Conservation (phyloP, 1,284 basidiomycete species). For the Rhodotorula sp. region DNA sequence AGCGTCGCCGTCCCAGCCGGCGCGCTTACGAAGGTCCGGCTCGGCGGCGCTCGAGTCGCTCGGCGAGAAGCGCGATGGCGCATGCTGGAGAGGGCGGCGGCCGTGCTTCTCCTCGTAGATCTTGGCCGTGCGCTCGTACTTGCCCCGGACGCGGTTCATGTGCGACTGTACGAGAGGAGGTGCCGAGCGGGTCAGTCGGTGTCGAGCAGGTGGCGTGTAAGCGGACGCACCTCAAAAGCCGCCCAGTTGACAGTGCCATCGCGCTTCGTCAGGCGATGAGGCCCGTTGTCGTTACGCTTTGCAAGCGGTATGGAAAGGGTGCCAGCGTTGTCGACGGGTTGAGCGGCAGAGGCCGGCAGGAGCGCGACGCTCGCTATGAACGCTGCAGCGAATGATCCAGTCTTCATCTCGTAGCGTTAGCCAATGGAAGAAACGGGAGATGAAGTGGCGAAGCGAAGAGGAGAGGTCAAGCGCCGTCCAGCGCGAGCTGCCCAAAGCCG, state of each 20-base stretch:
- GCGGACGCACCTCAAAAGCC: conserved; percentile 10
- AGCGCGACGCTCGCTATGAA: background rate
- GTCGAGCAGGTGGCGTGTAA: background rate
- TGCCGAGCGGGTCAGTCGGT: background rate
- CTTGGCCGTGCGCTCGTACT: conserved; percentile 10
- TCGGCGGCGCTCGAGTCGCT: background rate
- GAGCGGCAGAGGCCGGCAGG: conserved; percentile 4
- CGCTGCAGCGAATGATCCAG: background rate
- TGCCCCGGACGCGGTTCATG: background rate
- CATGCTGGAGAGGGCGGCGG: background rate
- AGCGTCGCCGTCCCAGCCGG: too few species aligned
- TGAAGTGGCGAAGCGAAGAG: too few species aligned
- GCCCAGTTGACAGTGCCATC: conserved; percentile 18
- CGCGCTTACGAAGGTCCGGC: background rate
- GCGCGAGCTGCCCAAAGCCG: too few species aligned
- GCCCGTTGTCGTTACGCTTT: conserved; percentile 1
- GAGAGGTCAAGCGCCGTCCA: too few species aligned
- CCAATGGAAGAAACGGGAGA: background rate
- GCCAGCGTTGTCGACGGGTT: conserved; percentile 1
- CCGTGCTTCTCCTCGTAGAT: conserved; percentile 15
- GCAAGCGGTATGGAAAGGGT: background rate
- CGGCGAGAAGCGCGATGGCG: background rate
- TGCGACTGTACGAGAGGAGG: background rate
- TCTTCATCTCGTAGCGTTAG: conserved; percentile 22
- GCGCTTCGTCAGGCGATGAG: conserved; percentile 2